Percentiles rank a stretch among this genome's conserved stretches.
Conservation (phyloP, 148 eudicot species). For the Chenopodium berlandieri region DNA sequence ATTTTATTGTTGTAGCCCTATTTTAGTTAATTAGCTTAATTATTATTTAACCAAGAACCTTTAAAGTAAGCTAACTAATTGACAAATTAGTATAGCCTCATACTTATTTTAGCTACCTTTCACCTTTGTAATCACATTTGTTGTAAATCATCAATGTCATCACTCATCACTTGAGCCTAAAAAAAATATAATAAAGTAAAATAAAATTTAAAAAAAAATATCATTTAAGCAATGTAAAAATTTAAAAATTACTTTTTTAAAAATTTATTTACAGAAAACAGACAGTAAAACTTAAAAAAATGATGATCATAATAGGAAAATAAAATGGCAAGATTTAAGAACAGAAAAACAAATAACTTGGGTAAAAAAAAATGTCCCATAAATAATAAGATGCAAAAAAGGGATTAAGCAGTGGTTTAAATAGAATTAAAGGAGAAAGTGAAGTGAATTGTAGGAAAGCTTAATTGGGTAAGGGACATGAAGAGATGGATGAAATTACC, state of each 20-base stretch:
- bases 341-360: not conserved
- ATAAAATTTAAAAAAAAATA: not conserved
- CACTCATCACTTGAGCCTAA: too few species aligned
- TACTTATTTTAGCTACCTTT: too few species aligned
- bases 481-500: constrained; percentile 20
- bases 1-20: too few species aligned
- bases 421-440: constrained; percentile 17
- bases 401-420: not conserved
- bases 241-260: too few species aligned
- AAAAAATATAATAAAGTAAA: too few species aligned
- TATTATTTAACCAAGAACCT: too few species aligned
- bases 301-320: not conserved
- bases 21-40: too few species aligned
- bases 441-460: constrained; percentile 30
- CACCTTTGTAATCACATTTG: too few species aligned
- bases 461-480: constrained; percentile 37
- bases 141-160: not conserved
- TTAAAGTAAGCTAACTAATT: too few species aligned
- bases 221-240: not conserved
- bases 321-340: constrained; percentile 22
- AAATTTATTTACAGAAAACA: not conserved
- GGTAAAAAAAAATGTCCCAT: not conserved
- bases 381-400: constrained; percentile 19
- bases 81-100: too few species aligned
- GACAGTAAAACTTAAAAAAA: not conserved